These are phyloP conservation scores for Aphanomyces astaci DNA, from an alignment of 352 stramenopile species.

Conservation along the genomic window DNA sequence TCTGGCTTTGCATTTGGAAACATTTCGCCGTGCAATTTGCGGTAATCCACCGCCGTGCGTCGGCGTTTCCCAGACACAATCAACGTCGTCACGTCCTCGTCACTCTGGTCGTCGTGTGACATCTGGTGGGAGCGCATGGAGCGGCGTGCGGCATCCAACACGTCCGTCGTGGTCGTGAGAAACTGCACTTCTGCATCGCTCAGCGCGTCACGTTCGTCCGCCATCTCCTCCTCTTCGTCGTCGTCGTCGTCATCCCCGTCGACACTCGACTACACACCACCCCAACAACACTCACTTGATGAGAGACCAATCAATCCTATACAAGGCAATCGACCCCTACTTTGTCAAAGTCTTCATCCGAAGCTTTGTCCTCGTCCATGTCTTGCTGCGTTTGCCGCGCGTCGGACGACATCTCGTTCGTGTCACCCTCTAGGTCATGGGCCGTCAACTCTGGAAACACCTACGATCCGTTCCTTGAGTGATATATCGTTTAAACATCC, in stretches of 20 bases:
- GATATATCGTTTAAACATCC: too few relatives aligned
- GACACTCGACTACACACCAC: not conserved
- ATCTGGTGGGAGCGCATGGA: not conserved
- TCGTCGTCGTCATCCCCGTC: not conserved
- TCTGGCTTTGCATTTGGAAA: slow-evolving; percentile 68
- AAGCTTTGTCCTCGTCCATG: not conserved
- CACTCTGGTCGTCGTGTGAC: slow-evolving; percentile 25
- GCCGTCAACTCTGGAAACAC: not conserved
- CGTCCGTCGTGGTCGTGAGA: not conserved
- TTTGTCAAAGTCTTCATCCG: not conserved
- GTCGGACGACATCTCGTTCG: not conserved
- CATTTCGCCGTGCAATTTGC: slow-evolving; percentile 65
- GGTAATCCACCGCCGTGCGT: slow-evolving; percentile 70
- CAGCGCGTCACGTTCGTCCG: not conserved
- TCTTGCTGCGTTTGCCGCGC: not conserved
- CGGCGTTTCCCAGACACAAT: slow-evolving; percentile 73
- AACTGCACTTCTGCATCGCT: not conserved
- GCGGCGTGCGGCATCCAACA: not conserved
- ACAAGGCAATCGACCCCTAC: too few relatives aligned
- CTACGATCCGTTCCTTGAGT: not conserved
- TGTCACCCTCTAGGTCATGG: not conserved
- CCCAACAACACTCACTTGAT: too few relatives aligned
- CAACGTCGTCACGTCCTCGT: slow-evolving; percentile 25
- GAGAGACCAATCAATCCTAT: too few relatives aligned
- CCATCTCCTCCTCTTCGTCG: not conserved